Evolutionary conservation across 805 yeast species (phyloP), one percentile per base, ranked within the genome.

Genomic region (Pichia californica): DNA sequence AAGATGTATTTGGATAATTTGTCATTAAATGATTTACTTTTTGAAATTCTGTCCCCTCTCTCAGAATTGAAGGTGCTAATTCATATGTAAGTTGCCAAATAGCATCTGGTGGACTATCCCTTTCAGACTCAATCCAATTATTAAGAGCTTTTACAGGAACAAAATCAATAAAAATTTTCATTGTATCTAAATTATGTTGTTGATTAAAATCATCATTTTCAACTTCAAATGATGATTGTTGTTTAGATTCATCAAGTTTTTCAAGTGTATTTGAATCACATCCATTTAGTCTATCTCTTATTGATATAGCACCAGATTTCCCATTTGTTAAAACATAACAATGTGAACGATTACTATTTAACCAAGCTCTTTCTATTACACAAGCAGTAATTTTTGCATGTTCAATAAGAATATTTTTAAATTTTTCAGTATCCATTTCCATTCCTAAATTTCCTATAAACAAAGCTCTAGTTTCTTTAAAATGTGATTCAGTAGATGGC

Each of bases 41-140:
- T 37, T 54, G 47, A 44, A 58, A 58, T 1, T 50, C 59, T 5
- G 55, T 47, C 18, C 58, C 62, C 20, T 47, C 48, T 26, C 50
- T 49, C 42, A 44, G 51, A 31, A 62, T 68, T 10, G 64, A 67
- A 6, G 64, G 67, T 31, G 55, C 51, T 10, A 45, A 53, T 23
- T 57, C 62, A 46, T 66, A 71, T 15, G 62, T 60, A n/a, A 71
- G 54, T 40, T 63, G 63, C 76, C 77, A 71, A 37, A 67, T 53
- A 2, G 73, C 76, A 52, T 70, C 67, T 32, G 55, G 53, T 10
- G 77, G 74, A 11, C 70, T 71, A 32, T 55, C 57, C 41, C 64
- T 68, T 46, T 71, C 77, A 52, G 70, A 73, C 49, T 61, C 72
- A 14, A 70, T 67, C 74, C 76, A 71, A 33, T 61, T 62, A 43